Conservation (phyloP, 495 filamentous ascomycete genomes). For the Podospora fimiseda region DNA sequence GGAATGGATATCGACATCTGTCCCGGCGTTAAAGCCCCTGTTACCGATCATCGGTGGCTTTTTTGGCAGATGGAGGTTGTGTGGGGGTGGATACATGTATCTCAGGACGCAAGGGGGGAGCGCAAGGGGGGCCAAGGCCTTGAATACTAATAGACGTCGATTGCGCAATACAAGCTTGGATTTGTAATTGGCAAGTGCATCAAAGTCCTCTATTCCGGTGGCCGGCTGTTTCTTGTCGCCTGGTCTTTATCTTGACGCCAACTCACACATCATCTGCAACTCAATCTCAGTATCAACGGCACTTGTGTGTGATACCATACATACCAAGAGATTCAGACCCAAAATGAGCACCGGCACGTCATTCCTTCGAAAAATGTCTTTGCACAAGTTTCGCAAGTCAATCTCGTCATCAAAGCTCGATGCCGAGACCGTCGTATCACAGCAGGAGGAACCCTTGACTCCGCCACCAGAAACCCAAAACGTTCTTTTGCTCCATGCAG, state of each 20-base stretch:
- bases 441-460: neutral
- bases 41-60: slow-evolving; percentile 1
- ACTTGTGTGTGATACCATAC: neutral
- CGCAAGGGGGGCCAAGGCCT: neutral
- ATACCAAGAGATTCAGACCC: neutral
- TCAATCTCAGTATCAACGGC: neutral
- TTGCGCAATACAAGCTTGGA: slow-evolving; percentile 20
- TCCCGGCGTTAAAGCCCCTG: neutral
- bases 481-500: slow-evolving; percentile 38
- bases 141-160: slow-evolving; percentile 11
- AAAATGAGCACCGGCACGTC: slow-evolving; percentile 8
- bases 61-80: neutral
- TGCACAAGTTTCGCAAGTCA: slow-evolving; percentile 11
- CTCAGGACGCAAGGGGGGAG: neutral
- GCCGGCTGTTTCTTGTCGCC: neutral
- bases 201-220: neutral
- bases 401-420: slow-evolving; percentile 1
- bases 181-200: slow-evolving; percentile 12
- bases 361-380: slow-evolving; percentile 19
- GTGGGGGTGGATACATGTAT: slow-evolving; percentile 4
- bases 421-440: neutral
- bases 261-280: too few species aligned
- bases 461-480: slow-evolving; percentile 31
- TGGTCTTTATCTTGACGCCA: slow-evolving; percentile 3
- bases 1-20: too few species aligned